Percentiles rank a stretch among this genome's conserved stretches.
Evolutionary conservation across 331 rosid species (phyloP).

Genomic region (Arachis monticola): DNA sequence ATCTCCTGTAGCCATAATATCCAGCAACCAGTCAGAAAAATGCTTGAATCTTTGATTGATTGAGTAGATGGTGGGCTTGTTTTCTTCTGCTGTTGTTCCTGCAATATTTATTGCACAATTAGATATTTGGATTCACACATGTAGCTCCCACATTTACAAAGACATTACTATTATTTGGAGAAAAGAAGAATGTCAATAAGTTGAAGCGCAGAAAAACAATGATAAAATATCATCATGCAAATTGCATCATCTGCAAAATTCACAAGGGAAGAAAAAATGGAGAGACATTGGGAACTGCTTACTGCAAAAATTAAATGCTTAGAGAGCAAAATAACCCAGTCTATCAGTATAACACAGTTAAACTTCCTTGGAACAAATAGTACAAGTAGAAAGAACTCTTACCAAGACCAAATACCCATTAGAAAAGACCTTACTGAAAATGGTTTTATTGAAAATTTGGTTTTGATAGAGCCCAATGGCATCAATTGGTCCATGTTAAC

Average conservation of each 20-base stretch:
- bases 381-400: slow-evolving; percentile 17
- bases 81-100: slow-evolving; percentile 61
- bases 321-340: slow-evolving; percentile 23
- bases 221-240: slow-evolving; percentile 27
- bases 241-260: slow-evolving; percentile 18
- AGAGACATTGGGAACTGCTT: slow-evolving; percentile 2
- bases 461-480: slow-evolving; percentile 26
- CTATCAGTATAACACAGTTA: slow-evolving; percentile 21
- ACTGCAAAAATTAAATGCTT: slow-evolving; percentile 10
- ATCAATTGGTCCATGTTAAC: slow-evolving; percentile 7
- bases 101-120: slow-evolving; percentile 45
- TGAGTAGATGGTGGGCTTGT: slow-evolving; percentile 61
- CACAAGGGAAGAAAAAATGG: not conserved
- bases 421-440: slow-evolving; percentile 8
- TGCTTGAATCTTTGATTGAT: slow-evolving; percentile 83
- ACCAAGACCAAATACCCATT: slow-evolving; percentile 25
- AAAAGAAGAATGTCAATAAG: too few relatives aligned
- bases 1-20: slow-evolving; percentile 89
- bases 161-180: not conserved
- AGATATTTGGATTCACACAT: slow-evolving; percentile 35
- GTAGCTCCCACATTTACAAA: slow-evolving; percentile 9
- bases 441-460: slow-evolving; percentile 9
- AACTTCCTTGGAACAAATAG: slow-evolving; percentile 18
- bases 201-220: not conserved
- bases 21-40: slow-evolving; percentile 92